Percentiles rank a stretch among this genome's conserved stretches.
phyloP scores from a whole-genome alignment of 352 stramenopile genomes.

The Phytophthora podocarpi region DNA sequence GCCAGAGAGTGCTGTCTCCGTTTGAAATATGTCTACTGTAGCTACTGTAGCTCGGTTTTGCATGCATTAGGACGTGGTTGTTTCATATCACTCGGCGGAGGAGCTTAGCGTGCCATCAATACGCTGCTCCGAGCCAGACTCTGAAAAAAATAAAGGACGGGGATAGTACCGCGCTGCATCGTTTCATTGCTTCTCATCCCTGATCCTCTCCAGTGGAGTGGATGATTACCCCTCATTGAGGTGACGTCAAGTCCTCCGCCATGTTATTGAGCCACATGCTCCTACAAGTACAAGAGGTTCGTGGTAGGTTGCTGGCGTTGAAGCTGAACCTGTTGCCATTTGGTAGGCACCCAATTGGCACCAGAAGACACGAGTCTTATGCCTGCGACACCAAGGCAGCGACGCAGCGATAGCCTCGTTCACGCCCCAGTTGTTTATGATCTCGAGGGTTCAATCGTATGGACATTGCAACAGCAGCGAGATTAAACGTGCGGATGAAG shows the following conservation, averaged over 20 bases:
- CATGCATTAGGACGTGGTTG: slow-evolving; percentile 38
- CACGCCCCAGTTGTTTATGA: slow-evolving; percentile 15
- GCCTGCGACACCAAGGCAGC: slow-evolving; percentile 6
- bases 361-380: slow-evolving; percentile 3
- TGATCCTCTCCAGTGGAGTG: too few species aligned
- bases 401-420: slow-evolving; percentile 15
- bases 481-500: slow-evolving; percentile 9
- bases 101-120: slow-evolving; percentile 16
- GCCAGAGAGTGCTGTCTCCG: slow-evolving; percentile 10
- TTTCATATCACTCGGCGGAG: slow-evolving; percentile 28
- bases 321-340: background rate
- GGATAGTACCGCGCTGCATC: slow-evolving; percentile 17
- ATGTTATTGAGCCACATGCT: too few species aligned
- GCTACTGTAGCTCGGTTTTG: slow-evolving; percentile 38
- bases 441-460: background rate
- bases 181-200: too few species aligned
- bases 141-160: slow-evolving; percentile 36
- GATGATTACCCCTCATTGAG: too few species aligned
- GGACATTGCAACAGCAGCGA: background rate
- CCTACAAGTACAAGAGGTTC: too few species aligned
- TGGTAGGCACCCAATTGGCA: too few species aligned
- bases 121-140: slow-evolving; percentile 19
- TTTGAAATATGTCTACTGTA: slow-evolving; percentile 28
- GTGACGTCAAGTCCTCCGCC: too few species aligned
- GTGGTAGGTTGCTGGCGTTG: too few species aligned